phyloP scores from a whole-genome alignment of 768 basidiomycete species.

The Lactarius evosmus region DNA sequence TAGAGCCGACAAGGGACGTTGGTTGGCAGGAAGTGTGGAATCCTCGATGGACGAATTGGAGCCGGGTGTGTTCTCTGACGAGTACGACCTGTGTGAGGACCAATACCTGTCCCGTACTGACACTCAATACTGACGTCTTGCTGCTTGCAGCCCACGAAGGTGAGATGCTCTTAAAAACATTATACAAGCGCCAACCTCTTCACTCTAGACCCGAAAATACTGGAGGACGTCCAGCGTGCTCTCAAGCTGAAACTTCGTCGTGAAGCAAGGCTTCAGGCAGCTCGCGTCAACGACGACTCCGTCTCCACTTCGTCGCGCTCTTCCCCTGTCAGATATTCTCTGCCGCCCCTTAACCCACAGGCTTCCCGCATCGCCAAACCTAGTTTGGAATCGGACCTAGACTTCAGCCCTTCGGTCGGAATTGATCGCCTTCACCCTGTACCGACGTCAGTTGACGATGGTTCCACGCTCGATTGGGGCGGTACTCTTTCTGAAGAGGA shows the following conservation, averaged over 20 bases:
- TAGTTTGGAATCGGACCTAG: conserved; percentile 47
- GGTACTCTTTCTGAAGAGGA: conserved; percentile 53
- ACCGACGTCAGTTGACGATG: conserved; percentile 65
- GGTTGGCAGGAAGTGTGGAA: conserved; percentile 10
- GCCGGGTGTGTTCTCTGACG: conserved; percentile 54
- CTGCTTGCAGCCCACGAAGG: conserved; percentile 66
- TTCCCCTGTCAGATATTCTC: conserved; percentile 26
- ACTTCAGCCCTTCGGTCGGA: conserved; percentile 66
- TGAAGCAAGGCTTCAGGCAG: conserved; percentile 55
- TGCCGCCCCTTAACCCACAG: conserved; percentile 36
- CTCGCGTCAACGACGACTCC: conserved; percentile 25
- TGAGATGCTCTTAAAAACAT: conserved; percentile 34
- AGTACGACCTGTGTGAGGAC: conserved; percentile 72
- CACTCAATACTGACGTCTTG: conserved; percentile 10
- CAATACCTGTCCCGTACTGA: conserved; percentile 8
- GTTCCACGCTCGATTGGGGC: conserved; percentile 73
- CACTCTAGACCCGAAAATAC: conserved; percentile 64
- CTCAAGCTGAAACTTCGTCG: conserved; percentile 69
- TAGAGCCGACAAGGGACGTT: conserved; percentile 22
- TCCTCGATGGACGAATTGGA: conserved; percentile 27
- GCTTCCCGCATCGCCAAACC: conserved; percentile 22
- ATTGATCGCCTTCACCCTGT: conserved; percentile 54
- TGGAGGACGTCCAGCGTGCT: conserved; percentile 78
- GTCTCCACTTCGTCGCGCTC: conserved; percentile 31
- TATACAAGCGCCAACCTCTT: conserved; percentile 23